Evolutionary conservation across 306 rosid species (phyloP).

Genomic region (Corylus americana): DNA sequence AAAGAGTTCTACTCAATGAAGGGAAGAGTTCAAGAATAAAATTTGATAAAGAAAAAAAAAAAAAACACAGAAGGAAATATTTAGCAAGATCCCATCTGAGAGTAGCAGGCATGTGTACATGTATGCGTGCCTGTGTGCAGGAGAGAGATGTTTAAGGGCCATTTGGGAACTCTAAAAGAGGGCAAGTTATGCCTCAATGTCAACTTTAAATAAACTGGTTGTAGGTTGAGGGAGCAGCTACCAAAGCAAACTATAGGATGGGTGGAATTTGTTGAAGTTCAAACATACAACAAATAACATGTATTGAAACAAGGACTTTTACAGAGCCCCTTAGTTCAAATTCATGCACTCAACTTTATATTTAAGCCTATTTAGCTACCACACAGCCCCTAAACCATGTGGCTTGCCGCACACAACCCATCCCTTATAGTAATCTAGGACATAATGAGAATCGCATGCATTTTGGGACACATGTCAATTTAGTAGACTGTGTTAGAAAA

Average conservation of each 20-base stretch:
- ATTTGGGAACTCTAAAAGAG: not conserved
- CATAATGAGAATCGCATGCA: no score
- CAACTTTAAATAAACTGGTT: not conserved
- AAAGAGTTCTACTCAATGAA: constrained; percentile 7
- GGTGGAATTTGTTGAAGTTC: not conserved
- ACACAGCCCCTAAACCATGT: no score
- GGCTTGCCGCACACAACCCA: no score
- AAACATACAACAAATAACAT: not conserved
- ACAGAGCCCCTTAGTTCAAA: not conserved
- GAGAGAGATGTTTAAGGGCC: not conserved
- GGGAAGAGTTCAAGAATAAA: constrained; percentile 3
- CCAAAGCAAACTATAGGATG: not conserved
- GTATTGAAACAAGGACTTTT: not conserved
- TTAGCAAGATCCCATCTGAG: not conserved
- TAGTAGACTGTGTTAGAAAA: no score
- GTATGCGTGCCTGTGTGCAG: not conserved
- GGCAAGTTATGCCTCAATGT: not conserved
- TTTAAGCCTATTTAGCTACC: not conserved
- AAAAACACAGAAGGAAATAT: not conserved
- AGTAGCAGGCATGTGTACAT: not conserved
- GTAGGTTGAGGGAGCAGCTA: not conserved
- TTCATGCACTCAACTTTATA: not conserved
- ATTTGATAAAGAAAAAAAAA: not conserved
- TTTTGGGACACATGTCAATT: no score
- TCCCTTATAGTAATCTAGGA: no score